These are phyloP conservation scores for Rubia tinctorum DNA, from an alignment of 305 asterid species.

Conservation along the genomic window DNA sequence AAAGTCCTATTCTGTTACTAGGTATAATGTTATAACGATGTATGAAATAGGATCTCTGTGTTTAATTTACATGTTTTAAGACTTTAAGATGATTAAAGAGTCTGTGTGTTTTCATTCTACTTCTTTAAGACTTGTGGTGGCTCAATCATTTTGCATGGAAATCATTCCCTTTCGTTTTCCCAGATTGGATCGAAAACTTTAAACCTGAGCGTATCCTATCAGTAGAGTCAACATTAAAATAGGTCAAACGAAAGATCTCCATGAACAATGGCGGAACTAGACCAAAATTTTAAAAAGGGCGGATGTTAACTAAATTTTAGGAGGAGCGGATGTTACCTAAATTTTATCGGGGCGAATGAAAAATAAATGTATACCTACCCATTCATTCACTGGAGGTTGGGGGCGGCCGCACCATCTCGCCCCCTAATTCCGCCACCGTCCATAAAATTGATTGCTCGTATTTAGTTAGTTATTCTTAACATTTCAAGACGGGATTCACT, in stretches of 20 bases:
- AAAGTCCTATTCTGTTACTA: neutral
- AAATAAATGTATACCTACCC: too few species aligned
- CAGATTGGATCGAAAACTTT: neutral
- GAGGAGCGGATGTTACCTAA: too few species aligned
- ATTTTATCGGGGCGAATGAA: too few species aligned
- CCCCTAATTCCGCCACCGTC: too few species aligned
- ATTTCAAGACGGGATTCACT: too few species aligned
- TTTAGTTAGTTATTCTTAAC: too few species aligned
- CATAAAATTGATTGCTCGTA: too few species aligned
- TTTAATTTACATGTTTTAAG: neutral
- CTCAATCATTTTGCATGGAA: slow-evolving; percentile 7
- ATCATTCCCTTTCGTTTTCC: neutral
- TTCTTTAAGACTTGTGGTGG: slow-evolving; percentile 5
- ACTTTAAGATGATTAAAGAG: slow-evolving; percentile 11
- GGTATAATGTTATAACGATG: neutral
- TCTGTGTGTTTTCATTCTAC: slow-evolving; percentile 7
- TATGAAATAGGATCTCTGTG: slow-evolving; percentile 3
- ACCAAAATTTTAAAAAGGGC: too few species aligned
- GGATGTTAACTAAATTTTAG: too few species aligned
- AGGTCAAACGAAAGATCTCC: slow-evolving; percentile 9
- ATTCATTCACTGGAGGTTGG: too few species aligned
- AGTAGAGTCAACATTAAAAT: neutral
- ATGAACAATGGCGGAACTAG: too few species aligned
- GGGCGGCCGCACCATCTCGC: too few species aligned
- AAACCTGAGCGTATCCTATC: neutral